Conservation (phyloP, 192 early-diverging fungal species). For the Podochytrium sp. region DNA sequence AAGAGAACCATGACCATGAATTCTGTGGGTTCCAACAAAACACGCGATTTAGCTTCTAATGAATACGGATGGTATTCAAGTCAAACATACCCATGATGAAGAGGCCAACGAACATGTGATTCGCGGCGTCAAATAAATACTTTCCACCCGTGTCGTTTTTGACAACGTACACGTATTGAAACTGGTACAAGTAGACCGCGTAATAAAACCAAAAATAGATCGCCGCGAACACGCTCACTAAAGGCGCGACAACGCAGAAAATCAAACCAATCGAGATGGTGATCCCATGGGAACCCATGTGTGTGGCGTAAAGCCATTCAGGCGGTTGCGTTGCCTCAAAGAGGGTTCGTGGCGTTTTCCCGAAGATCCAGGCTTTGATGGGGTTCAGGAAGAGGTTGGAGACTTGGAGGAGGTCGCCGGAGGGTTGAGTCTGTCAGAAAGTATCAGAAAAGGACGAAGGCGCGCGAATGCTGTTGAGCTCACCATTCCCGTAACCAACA, state of each 20-base stretch:
- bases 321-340: conserved; percentile 52
- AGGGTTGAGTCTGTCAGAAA: conserved; percentile 51
- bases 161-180: conserved; percentile 63
- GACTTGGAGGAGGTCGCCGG: conserved; percentile 70
- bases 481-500: conserved; percentile 71
- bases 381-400: conserved; percentile 66
- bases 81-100: conserved; percentile 53
- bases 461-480: not conserved
- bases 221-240: conserved; percentile 76
- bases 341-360: conserved; percentile 72
- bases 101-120: conserved; percentile 45
- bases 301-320: conserved; percentile 30
- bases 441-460: too few species aligned
- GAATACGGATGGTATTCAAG: not conserved
- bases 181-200: conserved; percentile 82
- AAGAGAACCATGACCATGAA: conserved; percentile 76
- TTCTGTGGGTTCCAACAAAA: conserved; percentile 45
- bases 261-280: conserved; percentile 63
- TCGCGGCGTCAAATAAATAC: conserved; percentile 38
- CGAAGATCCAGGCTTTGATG: conserved; percentile 54
- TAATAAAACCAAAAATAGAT: conserved; percentile 77
- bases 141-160: conserved; percentile 38
- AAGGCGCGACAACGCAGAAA: conserved; percentile 78
- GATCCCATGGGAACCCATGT: conserved; percentile 38
- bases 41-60: not conserved